A percentile compares a stretch with the other conserved stretches of the same genome.
Conservation (phyloP, 306 rosid genomes). For the Senna tora region DNA sequence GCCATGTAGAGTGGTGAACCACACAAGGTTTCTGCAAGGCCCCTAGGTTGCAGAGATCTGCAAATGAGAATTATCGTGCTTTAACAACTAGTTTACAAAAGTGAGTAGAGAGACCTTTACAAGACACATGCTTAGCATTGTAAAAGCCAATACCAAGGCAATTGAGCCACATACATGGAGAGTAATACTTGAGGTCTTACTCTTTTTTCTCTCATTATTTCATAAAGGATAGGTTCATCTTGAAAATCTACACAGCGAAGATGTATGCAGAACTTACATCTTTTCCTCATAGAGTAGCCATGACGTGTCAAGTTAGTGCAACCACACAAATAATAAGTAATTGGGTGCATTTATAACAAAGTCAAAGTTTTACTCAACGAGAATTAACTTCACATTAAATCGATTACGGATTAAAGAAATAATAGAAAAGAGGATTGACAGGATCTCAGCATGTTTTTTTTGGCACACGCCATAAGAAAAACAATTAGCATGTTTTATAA, state of each 20-base stretch:
- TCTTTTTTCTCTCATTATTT: neutral
- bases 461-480: neutral
- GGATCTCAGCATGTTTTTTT: neutral
- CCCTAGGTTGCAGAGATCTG: constrained; percentile 93
- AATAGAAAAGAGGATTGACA: neutral
- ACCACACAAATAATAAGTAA: neutral
- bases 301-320: neutral
- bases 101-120: constrained; percentile 12
- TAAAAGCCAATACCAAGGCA: constrained; percentile 14
- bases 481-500: neutral
- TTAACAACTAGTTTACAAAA: constrained; percentile 31
- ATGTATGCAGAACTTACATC: neutral
- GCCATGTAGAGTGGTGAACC: constrained; percentile 99
- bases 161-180: constrained; percentile 26
- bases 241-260: neutral
- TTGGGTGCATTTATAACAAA: neutral
- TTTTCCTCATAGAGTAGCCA: neutral
- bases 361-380: neutral
- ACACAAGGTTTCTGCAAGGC: constrained; percentile 98
- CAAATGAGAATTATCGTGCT: constrained; percentile 33
- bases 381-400: neutral
- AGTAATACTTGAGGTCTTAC: neutral
- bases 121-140: constrained; percentile 20
- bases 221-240: neutral
- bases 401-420: neutral